Evolutionary conservation across 163 green algal species (phyloP), one percentile per base, ranked within the genome.

Genomic region (Chlorella variabilis): DNA sequence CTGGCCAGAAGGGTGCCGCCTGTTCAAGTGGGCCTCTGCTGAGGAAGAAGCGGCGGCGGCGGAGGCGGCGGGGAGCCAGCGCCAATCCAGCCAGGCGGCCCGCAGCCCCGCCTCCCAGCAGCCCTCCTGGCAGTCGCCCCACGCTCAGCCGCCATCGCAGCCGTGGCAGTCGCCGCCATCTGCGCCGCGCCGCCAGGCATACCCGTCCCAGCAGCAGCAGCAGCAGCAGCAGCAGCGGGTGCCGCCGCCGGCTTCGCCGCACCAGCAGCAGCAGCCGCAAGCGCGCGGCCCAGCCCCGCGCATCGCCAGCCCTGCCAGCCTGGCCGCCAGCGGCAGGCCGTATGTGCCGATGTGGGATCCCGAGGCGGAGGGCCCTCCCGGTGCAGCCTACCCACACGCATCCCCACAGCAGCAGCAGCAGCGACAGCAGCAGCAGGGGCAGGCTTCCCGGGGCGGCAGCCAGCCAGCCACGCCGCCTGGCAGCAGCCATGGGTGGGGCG

Each of bases 221-320:
- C 38, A 34, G 38, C 25, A 38, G 66, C 66, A 71, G 34, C 63
- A 41, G 34, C 63, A 71, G 63, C 63, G 48, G 63, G 9, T 11
- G 66, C 63, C 25, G 3, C 23, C 36, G 18, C 65, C 65, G 0
- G 13, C 21, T 9, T 38, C 36, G 8, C n/a, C 59, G 6, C 38
- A 49, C 33, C 66, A 74, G 66, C 66, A 54, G 9, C 39, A 71
- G 33, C 63, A 51, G 63, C 34, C 15, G 11, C 34, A 71, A 13
- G 34, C 34, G 33, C 17, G 34, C 34, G 34, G 38, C 63, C 34
- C 34, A 33, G 66, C 17, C 38, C 66, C 38, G 0, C 38, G 68
- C 68, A 45, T 62, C n/a, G 68, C 42, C n/a, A 76, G 68, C 68
- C 68, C 68, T 6, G n/a, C 15, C 38, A 74, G 66, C 66, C 39